Evolutionary conservation across 352 stramenopile genomes (phyloP), one percentile per base, ranked within the genome.

Genomic region (Phytophthora quininea): DNA sequence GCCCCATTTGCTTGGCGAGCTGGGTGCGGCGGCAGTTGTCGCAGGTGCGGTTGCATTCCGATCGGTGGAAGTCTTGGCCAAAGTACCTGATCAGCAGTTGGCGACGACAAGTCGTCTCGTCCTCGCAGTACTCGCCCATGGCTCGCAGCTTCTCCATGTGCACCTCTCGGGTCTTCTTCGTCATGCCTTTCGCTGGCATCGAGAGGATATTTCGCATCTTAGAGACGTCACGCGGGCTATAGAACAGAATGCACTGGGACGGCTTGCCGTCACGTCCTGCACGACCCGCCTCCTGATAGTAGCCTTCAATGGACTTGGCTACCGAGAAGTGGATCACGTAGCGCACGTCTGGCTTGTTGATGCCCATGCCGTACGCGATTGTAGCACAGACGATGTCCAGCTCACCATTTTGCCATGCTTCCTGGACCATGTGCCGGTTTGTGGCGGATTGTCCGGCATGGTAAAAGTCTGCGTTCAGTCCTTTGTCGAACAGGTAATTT

Each of bases 241-340:
- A 98, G 56, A 97, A 96, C 14, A 98, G 50, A 38, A 97, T 84
- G 64, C 96, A 98, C 54, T 97, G 89, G 45, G 90, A 92, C 10
- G 93, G 81, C 4, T 95, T 71, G 8, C 98, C 97, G 72, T 99
- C 98, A 57, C 98, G 86, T 2, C 98, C 98, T 2, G 94, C 98
- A 27, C 98, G 86, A 2, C 98, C 98, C 4, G 90, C 94, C 77
- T 99, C 97, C 76, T 99, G 97, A 79, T 98, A 99, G 78, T 99
- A 99, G 6, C 91, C 96, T 77, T 99, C 98, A 43, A 99, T 86
- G 51, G 90, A 98, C 75, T 95, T 95, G 66, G 88, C 86, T 52
- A 97, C 74, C 32, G 86, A 93, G 62, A 97, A 97, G 79, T 98
- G 93, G 59, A 98, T 85, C 24, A 98, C 93, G 56, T 94, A 98